Evolutionary conservation across 805 yeast genomes (phyloP), one percentile per base, ranked within the genome.

Genomic region (Yamadazyma paraphyllophila): DNA sequence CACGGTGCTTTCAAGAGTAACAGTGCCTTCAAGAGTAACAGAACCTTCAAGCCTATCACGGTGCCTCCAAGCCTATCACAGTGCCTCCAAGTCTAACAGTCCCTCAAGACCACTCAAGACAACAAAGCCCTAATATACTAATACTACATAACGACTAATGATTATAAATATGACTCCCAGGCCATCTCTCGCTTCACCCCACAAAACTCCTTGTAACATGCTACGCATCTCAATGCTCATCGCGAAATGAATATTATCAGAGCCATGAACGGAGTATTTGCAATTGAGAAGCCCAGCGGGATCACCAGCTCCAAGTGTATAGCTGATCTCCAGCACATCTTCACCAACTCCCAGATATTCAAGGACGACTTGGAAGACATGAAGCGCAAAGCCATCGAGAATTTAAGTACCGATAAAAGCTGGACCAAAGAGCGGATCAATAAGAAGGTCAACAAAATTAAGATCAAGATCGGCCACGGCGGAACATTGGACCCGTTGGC

Each of bases 401-500:
- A 73, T 36, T 60, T 74, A 12, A 60, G 67, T 27, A 62, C 62
- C 35, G 68, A 69, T 58, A 65, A 63, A 40, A 60, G 62, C 45
- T 65, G 71, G 59, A 71, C 78, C 46, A 64, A 72, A 43, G 72
- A 68, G 44, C 73, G 80, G 31, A 74, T 80, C 36, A 74, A 77
- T 48, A 75, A 78, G 44, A 77, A 78, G 47, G 70, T 77, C 25
- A 67, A 75, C 17, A 72, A 73, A 27, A 69, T 78, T 3, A 83
- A 82, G 55, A 82, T 91, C 29, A 94, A 94, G 59, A 85, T 92
- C 73, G 99, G 99, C 1, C 99, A 94, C 63, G 99, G 99, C 14
- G 99, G 99, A 8, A 94, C 99, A 0, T 71, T 94, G 32, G 99
- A 94, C 59, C 97, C 98, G 0, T 66, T 88, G 36, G 99, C 99